Base-by-base conservation (phyloP, 2,329 filamentous ascomycete species). In the Penicillium sp. region DNA sequence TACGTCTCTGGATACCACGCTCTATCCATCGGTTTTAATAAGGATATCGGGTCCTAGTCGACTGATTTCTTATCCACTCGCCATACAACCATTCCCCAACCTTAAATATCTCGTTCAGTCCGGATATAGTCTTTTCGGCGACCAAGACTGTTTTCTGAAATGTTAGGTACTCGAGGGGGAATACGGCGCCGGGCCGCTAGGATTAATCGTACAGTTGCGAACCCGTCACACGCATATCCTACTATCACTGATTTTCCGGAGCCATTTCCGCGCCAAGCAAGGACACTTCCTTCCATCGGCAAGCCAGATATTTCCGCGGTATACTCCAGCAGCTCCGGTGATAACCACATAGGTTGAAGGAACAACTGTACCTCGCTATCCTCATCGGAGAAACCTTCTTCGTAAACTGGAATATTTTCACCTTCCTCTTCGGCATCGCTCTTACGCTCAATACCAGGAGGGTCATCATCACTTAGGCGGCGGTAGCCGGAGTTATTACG, bases 1-100 rank as follows among this genome's bases (percentile, higher is more conserved):
- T 60, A 60, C n/a, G 37, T 58, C 44, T 60, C 58, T 17, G 49
- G 58, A 49, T 60, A 60, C 52, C 55, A 60, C 10, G 51, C 55
- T 50, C 57, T 50, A 26, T 30, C 37, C 25, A 46, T 49, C 28
- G 55, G 48, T 28, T 17, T 37, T 7, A 60, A 48, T 16, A 58
- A 36, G 28, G 31, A 42, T 30, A 44, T 60, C 14, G 58, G 49
- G 36, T 57, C 41, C 26, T 44, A 9, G 41, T n/a, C 5, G 26
- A 44, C n/a, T 28, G 19, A 55, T 17, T 26, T 40, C 5, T 41
- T 58, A 60, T 49, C 55, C 31, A 58, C 48, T 14, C 42, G 40
- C 47, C 47, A 60, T 9, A 48, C 55, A 36, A 60, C 40, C 1
- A 58, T 48, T 22, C 52, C 52, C 38, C 53, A 22, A 16, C n/a